These are phyloP conservation scores for Cryphonectria nitschkei DNA, from an alignment of 2,329 filamentous ascomycete genomes.

Conservation along the genomic window DNA sequence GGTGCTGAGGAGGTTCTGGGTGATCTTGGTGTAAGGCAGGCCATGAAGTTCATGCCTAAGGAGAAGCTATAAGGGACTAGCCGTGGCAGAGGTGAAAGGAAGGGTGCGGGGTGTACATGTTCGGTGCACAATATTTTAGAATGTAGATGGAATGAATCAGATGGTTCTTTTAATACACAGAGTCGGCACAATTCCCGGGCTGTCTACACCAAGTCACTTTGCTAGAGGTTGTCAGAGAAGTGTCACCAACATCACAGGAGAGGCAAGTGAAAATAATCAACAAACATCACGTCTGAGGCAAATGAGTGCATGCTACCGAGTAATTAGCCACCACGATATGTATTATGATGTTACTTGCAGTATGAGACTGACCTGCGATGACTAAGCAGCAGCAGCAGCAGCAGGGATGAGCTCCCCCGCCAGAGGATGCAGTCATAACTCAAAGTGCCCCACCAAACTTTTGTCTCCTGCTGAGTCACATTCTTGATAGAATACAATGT, in stretches of 20 bases:
- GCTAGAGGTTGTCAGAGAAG: no score
- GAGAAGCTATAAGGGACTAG: conserved; percentile 66
- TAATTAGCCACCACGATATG: no score
- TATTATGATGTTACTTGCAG: no score
- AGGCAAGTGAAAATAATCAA: no score
- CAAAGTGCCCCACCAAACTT: neutral
- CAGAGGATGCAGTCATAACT: neutral
- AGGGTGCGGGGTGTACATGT: neutral
- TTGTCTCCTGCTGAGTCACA: conserved; percentile 3
- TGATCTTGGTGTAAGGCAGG: conserved; percentile 82
- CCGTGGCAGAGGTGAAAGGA: neutral
- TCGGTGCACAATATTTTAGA: neutral
- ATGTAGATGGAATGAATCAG: neutral
- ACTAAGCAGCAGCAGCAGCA: neutral
- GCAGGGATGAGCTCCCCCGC: neutral
- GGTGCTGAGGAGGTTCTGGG: conserved; percentile 83
- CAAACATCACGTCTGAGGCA: no score
- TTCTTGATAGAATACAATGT: neutral
- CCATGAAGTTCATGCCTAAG: conserved; percentile 83
- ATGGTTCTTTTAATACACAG: neutral
- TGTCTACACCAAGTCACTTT: neutral
- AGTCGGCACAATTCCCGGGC: neutral
- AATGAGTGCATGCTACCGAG: no score
- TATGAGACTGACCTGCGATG: neutral
- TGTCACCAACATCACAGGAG: no score